Conservation (phyloP, 1,139 yeast species). For the Geotrichum cucujoidarum region DNA sequence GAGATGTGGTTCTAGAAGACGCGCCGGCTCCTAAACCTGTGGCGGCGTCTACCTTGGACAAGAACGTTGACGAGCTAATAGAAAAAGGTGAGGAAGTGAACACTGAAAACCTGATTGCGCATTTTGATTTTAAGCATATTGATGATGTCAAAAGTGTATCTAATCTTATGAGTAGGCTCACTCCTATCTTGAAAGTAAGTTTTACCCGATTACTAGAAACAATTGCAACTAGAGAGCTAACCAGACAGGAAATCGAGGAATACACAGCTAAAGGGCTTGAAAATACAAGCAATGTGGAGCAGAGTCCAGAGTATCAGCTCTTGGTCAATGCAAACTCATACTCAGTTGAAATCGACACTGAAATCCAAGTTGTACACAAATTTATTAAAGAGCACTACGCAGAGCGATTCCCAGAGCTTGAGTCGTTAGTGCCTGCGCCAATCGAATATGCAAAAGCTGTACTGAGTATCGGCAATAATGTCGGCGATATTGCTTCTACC, state of each 20-base stretch:
- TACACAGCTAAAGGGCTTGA: background rate
- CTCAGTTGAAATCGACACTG: conserved; percentile 52
- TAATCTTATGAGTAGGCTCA: conserved; percentile 27
- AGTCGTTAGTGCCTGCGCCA: conserved; percentile 57
- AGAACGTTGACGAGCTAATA: conserved; percentile 10
- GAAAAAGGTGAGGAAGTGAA: conserved; percentile 24
- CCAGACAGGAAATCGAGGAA: background rate
- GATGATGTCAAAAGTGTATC: conserved; percentile 25
- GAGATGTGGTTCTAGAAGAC: conserved; percentile 12
- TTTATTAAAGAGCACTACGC: conserved; percentile 53
- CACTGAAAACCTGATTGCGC: conserved; percentile 23
- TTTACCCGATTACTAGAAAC: background rate
- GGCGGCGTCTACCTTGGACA: background rate
- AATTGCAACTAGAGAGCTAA: background rate
- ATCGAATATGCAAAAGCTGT: conserved; percentile 58
- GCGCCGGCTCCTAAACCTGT: background rate
- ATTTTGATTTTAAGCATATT: conserved; percentile 22
- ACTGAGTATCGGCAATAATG: conserved; percentile 48
- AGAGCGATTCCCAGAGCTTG: conserved; percentile 67
- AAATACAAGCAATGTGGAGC: conserved; percentile 33
- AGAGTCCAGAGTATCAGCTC: conserved; percentile 45
- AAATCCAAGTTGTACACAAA: conserved; percentile 48
- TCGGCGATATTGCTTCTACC: conserved; percentile 30
- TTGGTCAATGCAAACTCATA: conserved; percentile 54
- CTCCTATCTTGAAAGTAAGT: conserved; percentile 27